These are phyloP conservation scores for Phaeosphaeriaceae sp. DNA, from an alignment of 2,329 filamentous ascomycete species.

Conservation along the genomic window DNA sequence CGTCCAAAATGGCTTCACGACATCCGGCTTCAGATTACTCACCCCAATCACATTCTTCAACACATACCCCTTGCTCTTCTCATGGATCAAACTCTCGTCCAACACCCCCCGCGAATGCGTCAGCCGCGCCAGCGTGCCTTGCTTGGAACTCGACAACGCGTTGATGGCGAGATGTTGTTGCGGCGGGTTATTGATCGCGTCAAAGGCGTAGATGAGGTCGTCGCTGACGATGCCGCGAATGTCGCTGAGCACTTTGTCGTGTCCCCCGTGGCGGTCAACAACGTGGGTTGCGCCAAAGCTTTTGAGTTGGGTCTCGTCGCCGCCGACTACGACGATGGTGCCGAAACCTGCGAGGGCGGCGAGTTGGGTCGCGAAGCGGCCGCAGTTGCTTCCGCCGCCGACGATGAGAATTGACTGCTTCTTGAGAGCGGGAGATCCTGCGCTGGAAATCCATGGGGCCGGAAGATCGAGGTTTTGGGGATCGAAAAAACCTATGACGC, in stretches of 20 bases:
- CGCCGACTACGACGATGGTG: slow-evolving; percentile 48
- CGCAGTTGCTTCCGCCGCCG: slow-evolving; percentile 47
- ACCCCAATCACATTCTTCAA: slow-evolving; percentile 33
- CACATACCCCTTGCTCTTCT: slow-evolving; percentile 46
- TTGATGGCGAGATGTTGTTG: slow-evolving; percentile 41
- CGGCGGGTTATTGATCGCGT: slow-evolving; percentile 38
- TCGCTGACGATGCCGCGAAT: slow-evolving; percentile 49
- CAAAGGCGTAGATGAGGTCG: slow-evolving; percentile 49
- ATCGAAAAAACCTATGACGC: slow-evolving; percentile 44
- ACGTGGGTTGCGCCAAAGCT: slow-evolving; percentile 51
- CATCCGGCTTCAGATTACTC: slow-evolving; percentile 32
- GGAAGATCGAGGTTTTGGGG: slow-evolving; percentile 29
- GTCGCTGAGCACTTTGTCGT: slow-evolving; percentile 39
- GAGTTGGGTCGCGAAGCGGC: slow-evolving; percentile 44
- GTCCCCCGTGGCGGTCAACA: slow-evolving; percentile 47
- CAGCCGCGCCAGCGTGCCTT: slow-evolving; percentile 43
- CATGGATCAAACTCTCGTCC: slow-evolving; percentile 22
- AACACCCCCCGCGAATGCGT: slow-evolving; percentile 31
- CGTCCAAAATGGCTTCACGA: slow-evolving; percentile 44
- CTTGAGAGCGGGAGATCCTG: slow-evolving; percentile 28
- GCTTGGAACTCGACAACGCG: slow-evolving; percentile 46
- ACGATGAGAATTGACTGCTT: slow-evolving; percentile 37
- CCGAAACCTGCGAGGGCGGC: slow-evolving; percentile 49
- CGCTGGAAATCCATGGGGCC: slow-evolving; percentile 25
- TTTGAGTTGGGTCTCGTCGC: slow-evolving; percentile 40